These are phyloP conservation scores for Colletotrichum musicola DNA, from an alignment of 2,329 filamentous ascomycete genomes.

Conservation along the genomic window DNA sequence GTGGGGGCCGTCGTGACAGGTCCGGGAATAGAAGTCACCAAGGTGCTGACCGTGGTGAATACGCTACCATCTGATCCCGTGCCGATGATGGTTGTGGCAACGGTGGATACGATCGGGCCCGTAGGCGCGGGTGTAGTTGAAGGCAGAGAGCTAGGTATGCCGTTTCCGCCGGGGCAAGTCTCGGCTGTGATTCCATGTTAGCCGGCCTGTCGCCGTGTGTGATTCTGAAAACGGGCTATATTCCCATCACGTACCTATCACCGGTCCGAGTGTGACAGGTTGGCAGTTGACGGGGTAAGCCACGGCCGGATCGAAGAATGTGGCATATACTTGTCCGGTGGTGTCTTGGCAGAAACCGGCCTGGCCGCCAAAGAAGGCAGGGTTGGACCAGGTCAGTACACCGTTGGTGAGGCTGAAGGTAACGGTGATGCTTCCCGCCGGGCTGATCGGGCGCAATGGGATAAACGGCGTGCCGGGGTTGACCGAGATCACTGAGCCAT, in stretches of 20 bases:
- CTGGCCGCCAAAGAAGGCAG: constrained; percentile 27
- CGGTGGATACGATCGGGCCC: constrained; percentile 6
- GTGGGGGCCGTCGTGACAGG: constrained; percentile 8
- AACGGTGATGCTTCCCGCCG: constrained; percentile 18
- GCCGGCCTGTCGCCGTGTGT: neutral
- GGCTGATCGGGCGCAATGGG: constrained; percentile 14
- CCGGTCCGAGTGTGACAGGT: constrained; percentile 5
- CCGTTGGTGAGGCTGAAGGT: constrained; percentile 29
- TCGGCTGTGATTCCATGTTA: constrained; percentile 11
- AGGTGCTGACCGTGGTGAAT: constrained; percentile 17
- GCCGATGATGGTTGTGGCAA: constrained; percentile 19
- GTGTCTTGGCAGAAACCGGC: constrained; percentile 37
- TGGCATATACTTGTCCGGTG: constrained; percentile 20
- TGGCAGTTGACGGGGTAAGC: constrained; percentile 28
- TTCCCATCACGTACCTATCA: constrained; percentile 20
- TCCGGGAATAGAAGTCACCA: neutral
- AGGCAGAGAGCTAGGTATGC: neutral
- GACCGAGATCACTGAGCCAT: constrained; percentile 3
- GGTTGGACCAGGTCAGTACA: constrained; percentile 25
- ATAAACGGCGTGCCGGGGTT: constrained; percentile 31
- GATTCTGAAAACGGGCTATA: neutral
- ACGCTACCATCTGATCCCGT: constrained; percentile 23
- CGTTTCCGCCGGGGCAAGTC: constrained; percentile 4
- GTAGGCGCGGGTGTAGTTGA: neutral
- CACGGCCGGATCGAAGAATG: constrained; percentile 29